Evolutionary conservation across 2,329 filamentous ascomycete genomes (phyloP), one percentile per base, ranked within the genome.

Genomic region (Cyphellophora attinorum): DNA sequence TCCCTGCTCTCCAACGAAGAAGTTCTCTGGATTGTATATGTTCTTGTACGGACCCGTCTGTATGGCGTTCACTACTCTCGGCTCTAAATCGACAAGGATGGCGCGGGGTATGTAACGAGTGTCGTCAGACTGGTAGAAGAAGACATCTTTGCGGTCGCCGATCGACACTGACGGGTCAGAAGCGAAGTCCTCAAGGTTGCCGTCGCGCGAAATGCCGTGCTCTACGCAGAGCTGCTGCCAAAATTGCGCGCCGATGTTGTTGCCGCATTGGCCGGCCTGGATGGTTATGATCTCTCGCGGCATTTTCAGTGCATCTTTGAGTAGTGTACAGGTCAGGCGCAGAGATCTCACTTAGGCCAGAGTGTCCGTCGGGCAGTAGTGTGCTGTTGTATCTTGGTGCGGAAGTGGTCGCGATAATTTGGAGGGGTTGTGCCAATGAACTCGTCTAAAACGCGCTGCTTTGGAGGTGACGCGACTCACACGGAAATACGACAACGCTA

Each of bases 11-110:
- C 89, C 85, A 34, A 96, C 77, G 58, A 93, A 98, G 64, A 96
- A 95, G 68, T 98, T 98, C 62, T 98, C 91, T 0, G 91, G 91
- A 57, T 98, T 98, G 74, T 98, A 98, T 40, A 98, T 98, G 59
- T 98, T 96, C 60, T 81, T 85, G 68, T 98, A 98, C 0, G 88
- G 80, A 2, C 91, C 86, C 6, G 80, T 81, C 64, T 96, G 89
- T 49, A 98, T 98, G 42, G 78, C 69, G 56, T 96, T 83, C 54
- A 98, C 82, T 44, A 85, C 88, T 46, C 91, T 75, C 15, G 91
- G 91, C 61, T 98, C 91, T 25, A 98, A 69, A 57, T 98, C 91
- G 44, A 98, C 81, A 33, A 98, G 68, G 51, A 98, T 96, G 31
- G 91, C 89, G 55, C 91, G 77, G 8, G 91, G 91, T 48, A 98